Evolutionary conservation across 768 basidiomycete genomes (phyloP), one percentile per base, ranked within the genome.

Genomic region (Russula compacta): DNA sequence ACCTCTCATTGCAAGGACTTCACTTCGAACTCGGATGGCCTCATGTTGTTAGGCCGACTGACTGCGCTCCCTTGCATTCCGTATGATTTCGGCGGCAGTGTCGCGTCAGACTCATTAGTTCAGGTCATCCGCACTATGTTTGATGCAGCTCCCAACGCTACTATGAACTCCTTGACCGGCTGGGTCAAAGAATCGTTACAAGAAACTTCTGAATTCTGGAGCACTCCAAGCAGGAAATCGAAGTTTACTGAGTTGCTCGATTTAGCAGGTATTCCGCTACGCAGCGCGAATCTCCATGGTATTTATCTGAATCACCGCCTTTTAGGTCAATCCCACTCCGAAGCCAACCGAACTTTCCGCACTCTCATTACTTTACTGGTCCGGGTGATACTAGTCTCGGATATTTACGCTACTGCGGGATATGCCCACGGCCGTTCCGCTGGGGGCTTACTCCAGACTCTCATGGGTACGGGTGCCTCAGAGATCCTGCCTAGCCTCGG

Each of bases 1-100:
- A 79, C 84, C 1, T 83, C 85, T 24, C 91, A 98, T 71, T 90
- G 90, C 77, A 84, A 84, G 65, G 95, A 98, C 67, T 98, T 98
- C 71, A 83, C 97, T 61, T 75, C 80, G 50, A 78, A 81, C 62
- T 78, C 85, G 5, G 82, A 94, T 67, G 84, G 91, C 51, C 78
- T 98, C 43, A 76, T 84, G 64, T 77, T 81, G 66, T 75, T 98
- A 58, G 85, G 92, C 65, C 80, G 82, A 65, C 77, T 98, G 44
- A 86, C 94, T 36, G 82, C 83, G 19, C 77, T 95, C 35, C 89
- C 94, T 12, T 95, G 89, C 70, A 77, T 95, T 33, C 94, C 97
- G 0, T 90, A 89, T 61, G 89, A 94, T 70, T 95, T 90, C 69
- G 86, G 87, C 17, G 86, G 85, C 66, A 89, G 89, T 57, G 83